A percentile compares a stretch with the other conserved stretches of the same genome.
These are phyloP conservation scores for Ceratobasidium sp. DNA, from an alignment of 1,284 basidiomycete genomes.

Conservation along the genomic window DNA sequence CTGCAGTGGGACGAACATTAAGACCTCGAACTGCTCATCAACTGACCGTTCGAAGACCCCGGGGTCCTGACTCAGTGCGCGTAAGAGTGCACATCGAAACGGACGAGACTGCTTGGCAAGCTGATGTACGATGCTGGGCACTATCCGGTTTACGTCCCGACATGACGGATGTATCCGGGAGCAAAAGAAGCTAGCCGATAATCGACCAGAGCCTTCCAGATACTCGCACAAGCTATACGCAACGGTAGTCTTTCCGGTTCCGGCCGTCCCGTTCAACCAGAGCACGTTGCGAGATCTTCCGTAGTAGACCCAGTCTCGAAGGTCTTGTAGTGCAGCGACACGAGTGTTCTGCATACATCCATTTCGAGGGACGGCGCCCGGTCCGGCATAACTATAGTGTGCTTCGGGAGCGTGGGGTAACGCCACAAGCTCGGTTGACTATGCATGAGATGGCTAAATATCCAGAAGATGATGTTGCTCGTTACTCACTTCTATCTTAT, in stretches of 20 bases:
- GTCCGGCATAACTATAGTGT: neutral
- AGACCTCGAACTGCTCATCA: neutral
- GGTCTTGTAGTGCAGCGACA: neutral
- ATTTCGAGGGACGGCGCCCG: neutral
- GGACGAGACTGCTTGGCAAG: neutral
- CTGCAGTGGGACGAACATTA: neutral
- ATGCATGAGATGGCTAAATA: no score
- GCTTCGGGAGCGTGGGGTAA: neutral
- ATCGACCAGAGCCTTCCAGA: neutral
- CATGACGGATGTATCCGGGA: neutral
- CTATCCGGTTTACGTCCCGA: neutral
- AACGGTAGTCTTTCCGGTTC: neutral
- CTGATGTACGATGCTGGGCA: conserved; percentile 6
- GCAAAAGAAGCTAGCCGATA: conserved; percentile 26
- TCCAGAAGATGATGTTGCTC: no score
- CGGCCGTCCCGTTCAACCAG: conserved; percentile 25
- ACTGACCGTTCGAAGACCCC: neutral
- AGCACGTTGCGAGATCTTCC: neutral
- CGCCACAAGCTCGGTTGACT: no score
- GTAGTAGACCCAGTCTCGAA: neutral
- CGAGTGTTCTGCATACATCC: conserved; percentile 15
- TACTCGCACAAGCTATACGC: conserved; percentile 10
- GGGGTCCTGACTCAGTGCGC: neutral
- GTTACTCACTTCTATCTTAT: no score
- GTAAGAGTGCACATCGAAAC: neutral